These are phyloP conservation scores for Hordeum pubiflorum DNA, from an alignment of 202 grass and related monocot genomes.

Conservation along the genomic window DNA sequence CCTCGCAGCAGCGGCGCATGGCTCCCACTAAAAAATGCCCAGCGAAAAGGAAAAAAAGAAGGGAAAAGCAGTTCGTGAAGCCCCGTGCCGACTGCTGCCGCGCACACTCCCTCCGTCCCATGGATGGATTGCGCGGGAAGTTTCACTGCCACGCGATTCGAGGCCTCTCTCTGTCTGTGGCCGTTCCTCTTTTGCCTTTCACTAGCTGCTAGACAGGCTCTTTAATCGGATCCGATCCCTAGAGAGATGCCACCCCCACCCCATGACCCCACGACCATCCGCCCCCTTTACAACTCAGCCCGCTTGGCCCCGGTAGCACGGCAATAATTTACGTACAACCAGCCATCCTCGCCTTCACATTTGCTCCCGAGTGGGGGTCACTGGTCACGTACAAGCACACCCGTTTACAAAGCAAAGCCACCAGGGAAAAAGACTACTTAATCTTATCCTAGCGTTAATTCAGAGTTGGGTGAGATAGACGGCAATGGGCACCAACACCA, in stretches of 20 bases:
- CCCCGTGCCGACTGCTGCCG: not conserved
- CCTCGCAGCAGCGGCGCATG: not conserved
- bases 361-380: constrained; percentile 25
- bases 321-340: constrained; percentile 14
- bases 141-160: not conserved
- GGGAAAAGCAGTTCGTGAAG: not conserved
- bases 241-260: constrained; percentile 25
- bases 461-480: constrained; percentile 23
- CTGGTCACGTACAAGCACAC: not conserved
- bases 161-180: not conserved
- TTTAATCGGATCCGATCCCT: constrained; percentile 40
- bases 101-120: not conserved
- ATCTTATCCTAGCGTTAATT: not conserved
- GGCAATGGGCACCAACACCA: not conserved
- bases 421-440: not conserved
- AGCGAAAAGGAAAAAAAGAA: not conserved
- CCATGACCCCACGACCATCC: not conserved
- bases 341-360: not conserved
- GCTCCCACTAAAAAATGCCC: not conserved
- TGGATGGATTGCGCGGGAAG: constrained; percentile 16
- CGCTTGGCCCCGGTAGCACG: constrained; percentile 16
- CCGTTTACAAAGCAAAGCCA: constrained; percentile 5
- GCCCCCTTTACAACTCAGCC: constrained; percentile 49
- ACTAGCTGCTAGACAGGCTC: constrained; percentile 25
- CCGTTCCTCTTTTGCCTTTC: constrained; percentile 32